These are phyloP conservation scores for Aspergillus haitiensis DNA, from an alignment of 495 filamentous ascomycete species.

Conservation along the genomic window DNA sequence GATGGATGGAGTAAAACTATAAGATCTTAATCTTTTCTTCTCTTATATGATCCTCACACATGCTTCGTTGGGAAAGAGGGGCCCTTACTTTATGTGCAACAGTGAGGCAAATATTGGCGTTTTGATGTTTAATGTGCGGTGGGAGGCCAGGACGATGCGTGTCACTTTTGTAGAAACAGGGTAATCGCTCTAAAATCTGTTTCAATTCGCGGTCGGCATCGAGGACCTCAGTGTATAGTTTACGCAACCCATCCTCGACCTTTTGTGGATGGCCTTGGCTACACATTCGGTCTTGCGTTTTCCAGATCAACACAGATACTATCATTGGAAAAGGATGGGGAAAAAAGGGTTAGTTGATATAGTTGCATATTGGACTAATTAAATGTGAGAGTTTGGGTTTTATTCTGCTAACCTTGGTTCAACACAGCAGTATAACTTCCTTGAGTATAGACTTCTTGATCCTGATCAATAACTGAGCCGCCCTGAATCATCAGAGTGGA, in stretches of 20 bases:
- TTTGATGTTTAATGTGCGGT: neutral
- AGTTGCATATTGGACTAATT: too few species aligned
- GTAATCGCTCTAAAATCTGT: neutral
- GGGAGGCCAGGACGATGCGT: neutral
- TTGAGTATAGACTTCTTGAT: neutral
- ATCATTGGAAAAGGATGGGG: neutral
- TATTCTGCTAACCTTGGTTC: neutral
- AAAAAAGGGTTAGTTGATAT: too few species aligned
- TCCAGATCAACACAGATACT: slow-evolving; percentile 21
- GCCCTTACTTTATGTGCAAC: neutral
- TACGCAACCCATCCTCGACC: neutral
- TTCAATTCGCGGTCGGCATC: slow-evolving; percentile 14
- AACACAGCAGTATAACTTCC: neutral
- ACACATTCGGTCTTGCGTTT: slow-evolving; percentile 17
- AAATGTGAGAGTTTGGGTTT: too few species aligned
- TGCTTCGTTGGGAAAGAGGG: neutral
- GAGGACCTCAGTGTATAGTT: slow-evolving; percentile 16
- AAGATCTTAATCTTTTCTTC: neutral
- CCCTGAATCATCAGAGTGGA: neutral
- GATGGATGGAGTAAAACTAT: slow-evolving; percentile 20
- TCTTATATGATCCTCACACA: too few species aligned
- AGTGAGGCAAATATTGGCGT: neutral
- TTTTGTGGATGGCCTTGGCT: neutral
- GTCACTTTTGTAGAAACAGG: neutral
- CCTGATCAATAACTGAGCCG: neutral